phyloP scores from a whole-genome alignment of 225 moss, liverwort and hornwort species.

The Neckera pumila region DNA sequence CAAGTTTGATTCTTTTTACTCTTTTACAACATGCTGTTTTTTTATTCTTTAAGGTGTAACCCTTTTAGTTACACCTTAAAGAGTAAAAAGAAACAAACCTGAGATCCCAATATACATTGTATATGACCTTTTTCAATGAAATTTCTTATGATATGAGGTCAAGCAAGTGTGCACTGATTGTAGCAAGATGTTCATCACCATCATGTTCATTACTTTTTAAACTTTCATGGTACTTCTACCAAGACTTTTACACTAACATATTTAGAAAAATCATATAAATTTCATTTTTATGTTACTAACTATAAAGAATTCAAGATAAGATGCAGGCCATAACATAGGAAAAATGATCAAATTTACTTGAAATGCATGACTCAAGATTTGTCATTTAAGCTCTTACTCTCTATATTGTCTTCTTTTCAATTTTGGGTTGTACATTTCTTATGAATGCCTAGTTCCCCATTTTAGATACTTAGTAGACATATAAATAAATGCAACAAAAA shows the following conservation, averaged over 20 bases:
- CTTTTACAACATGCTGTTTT: background rate
- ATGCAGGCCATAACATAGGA: background rate
- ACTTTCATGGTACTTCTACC: background rate
- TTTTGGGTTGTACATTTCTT: background rate
- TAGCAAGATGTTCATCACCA: background rate
- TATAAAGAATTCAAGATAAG: too few relatives aligned
- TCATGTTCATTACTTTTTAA: background rate
- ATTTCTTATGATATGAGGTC: background rate
- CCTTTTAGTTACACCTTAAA: background rate
- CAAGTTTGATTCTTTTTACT: too few relatives aligned
- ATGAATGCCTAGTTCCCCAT: background rate
- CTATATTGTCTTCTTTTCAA: background rate
- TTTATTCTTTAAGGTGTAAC: too few relatives aligned
- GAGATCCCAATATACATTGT: background rate
- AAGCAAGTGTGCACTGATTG: background rate
- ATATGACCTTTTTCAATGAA: background rate
- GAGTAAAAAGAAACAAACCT: background rate
- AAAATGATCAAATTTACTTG: background rate
- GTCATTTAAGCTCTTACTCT: background rate
- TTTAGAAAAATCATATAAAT: background rate
- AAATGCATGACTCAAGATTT: background rate
- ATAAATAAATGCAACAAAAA: background rate
- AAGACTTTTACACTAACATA: background rate
- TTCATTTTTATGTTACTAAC: background rate
- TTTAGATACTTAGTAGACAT: background rate